Conservation (phyloP, 257 asterid species). For the Paraleonurus japonicus region DNA sequence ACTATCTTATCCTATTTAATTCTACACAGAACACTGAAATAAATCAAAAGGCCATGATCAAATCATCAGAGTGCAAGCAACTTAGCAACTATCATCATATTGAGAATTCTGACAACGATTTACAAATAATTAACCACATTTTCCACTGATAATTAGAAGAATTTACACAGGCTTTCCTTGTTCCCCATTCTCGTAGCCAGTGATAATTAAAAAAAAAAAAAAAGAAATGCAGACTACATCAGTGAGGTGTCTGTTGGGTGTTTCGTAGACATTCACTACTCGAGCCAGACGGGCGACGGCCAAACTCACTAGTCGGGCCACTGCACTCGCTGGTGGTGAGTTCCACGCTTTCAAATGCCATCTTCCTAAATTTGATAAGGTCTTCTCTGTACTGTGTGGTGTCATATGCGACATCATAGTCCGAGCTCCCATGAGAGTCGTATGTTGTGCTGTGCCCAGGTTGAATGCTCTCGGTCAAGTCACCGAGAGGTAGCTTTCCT, state of each 20-base stretch:
- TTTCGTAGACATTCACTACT: constrained; percentile 55
- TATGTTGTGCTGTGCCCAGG: constrained; percentile 43
- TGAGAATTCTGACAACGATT: constrained; percentile 16
- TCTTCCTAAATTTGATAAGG: constrained; percentile 61
- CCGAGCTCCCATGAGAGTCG: constrained; percentile 58
- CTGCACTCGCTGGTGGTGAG: constrained; percentile 60
- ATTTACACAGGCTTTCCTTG: constrained; percentile 15
- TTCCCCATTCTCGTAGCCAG: neutral
- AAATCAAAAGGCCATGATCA: neutral
- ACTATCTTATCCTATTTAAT: neutral
- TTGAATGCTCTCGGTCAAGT: constrained; percentile 44
- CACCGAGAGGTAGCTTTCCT: constrained; percentile 62
- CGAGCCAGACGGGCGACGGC: constrained; percentile 59
- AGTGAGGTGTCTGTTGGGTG: constrained; percentile 27
- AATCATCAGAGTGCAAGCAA: constrained; percentile 7
- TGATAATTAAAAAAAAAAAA: neutral
- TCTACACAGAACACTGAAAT: neutral
- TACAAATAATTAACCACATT: constrained; percentile 21
- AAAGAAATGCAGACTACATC: constrained; percentile 12
- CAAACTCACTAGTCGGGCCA: constrained; percentile 69
- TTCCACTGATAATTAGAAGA: neutral
- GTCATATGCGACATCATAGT: constrained; percentile 51
- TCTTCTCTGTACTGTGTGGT: constrained; percentile 75
- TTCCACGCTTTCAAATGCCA: constrained; percentile 66
- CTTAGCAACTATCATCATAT: constrained; percentile 23